Conservation (phyloP, 108 stramenopile species). For the Bacterosira constricta region DNA sequence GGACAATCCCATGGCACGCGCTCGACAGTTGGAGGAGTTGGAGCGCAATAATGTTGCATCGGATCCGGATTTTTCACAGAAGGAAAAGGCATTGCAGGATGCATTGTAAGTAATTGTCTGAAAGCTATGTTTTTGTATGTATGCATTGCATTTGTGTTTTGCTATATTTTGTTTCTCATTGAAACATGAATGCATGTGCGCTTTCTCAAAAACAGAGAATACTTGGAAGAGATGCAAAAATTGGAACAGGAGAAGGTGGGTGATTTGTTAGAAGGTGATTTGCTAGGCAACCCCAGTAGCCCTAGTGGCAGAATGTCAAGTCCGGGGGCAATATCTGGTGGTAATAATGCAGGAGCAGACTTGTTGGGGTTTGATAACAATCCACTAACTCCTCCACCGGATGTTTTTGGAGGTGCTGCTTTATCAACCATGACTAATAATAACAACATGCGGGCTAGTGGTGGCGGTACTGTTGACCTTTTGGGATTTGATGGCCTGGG, state of each 20-base stretch:
- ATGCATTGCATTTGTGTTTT: too few species aligned
- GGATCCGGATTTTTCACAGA: constrained; percentile 37
- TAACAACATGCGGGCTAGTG: too few species aligned
- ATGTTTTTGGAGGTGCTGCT: constrained; percentile 10
- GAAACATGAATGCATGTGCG: too few species aligned
- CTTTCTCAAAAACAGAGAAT: too few species aligned
- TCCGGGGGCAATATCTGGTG: not conserved
- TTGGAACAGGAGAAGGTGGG: constrained; percentile 18
- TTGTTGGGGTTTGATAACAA: constrained; percentile 22
- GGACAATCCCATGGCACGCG: constrained; percentile 37
- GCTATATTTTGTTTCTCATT: too few species aligned
- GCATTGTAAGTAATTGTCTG: too few species aligned
- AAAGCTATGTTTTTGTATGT: too few species aligned
- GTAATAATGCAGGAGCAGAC: constrained; percentile 8
- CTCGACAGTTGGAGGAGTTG: constrained; percentile 26
- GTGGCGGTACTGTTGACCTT: constrained; percentile 10
- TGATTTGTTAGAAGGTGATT: constrained; percentile 35
- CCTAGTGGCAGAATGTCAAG: too few species aligned
- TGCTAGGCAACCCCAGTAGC: not conserved
- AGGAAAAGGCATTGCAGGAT: constrained; percentile 38
- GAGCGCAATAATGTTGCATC: constrained; percentile 20
- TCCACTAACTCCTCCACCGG: not conserved
- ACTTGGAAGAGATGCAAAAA: constrained; percentile 47
- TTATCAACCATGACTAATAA: not conserved
- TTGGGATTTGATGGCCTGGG: constrained; percentile 25